Conservation (phyloP, 139 green algal genomes). For the Diplosphaera chodatii region DNA sequence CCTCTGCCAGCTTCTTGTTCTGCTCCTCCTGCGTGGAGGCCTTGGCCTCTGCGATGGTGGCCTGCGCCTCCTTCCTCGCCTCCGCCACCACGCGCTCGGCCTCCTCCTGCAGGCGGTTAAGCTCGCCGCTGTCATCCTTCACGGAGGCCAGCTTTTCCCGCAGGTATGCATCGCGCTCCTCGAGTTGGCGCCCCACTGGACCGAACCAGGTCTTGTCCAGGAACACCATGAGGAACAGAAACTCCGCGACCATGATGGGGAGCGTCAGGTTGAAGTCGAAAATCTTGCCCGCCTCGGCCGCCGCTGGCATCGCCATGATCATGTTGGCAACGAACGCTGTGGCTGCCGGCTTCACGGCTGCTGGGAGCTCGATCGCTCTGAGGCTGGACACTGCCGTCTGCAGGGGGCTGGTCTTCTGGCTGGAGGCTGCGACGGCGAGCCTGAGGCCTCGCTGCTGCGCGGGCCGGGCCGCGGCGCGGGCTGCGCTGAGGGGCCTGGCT, state of each 20-base stretch:
- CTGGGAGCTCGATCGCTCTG: constrained; percentile 22
- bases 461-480: no score
- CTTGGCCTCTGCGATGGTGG: constrained; percentile 39
- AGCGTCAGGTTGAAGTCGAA: constrained; percentile 80
- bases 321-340: constrained; percentile 51
- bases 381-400: background rate
- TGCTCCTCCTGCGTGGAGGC: constrained; percentile 22
- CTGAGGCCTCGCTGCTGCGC: background rate
- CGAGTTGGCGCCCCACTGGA: constrained; percentile 74
- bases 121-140: constrained; percentile 55
- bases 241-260: constrained; percentile 71
- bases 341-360: constrained; percentile 43
- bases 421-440: background rate
- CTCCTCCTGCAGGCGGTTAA: constrained; percentile 29
- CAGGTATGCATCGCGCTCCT: constrained; percentile 74
- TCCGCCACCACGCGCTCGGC: constrained; percentile 39
- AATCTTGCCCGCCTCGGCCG: constrained; percentile 69
- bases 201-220: constrained; percentile 90
- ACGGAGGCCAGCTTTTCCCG: constrained; percentile 68
- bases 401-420: background rate
- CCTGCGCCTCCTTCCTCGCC: constrained; percentile 35
- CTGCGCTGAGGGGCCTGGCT: background rate
- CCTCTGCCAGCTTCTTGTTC: constrained; percentile 35
- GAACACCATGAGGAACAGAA: constrained; percentile 88
- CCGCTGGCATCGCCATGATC: constrained; percentile 60